Base-by-base conservation (phyloP, 352 stramenopile species). In the Phytophthora aleatoria region DNA sequence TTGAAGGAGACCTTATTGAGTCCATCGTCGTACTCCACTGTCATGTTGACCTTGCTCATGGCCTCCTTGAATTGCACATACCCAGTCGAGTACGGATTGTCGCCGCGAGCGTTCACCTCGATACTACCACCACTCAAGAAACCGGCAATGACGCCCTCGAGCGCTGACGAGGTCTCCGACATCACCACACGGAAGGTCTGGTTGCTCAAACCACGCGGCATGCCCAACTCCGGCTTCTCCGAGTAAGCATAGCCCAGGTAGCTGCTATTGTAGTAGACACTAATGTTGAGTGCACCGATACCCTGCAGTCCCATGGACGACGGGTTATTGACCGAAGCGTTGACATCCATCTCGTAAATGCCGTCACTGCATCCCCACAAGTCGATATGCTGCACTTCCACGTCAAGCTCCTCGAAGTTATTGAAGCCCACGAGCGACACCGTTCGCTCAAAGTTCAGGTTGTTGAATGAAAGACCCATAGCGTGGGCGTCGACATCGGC, bases 221-320 rank as follows among this genome's bases (percentile, higher is more conserved):
- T 64, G 3, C 78, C 78, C 11, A 77, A 48, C 28, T 78, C 61
- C 11, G 77, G 69, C 12, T 79, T 61, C n/a, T 55, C 38, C 20
- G 80, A 86, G n/a, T 81, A 49, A 1, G 77, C 77, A 61, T 84
- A 87, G 28, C 82, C 82, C 15, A 91, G 57, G 68, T 86, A 91
- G 33, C 78, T 69, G 28, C 74, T 50, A 7, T 77, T 67, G 66
- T 82, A 88, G 72, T 88, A 89, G 13, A 90, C 64, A 20, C 68
- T 89, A 61, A 91, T 67, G 64, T 91, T 91, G 55, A 91, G 77
- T 27, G 69, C 59, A 30, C 79, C 83, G 16, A 91, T 74, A 41
- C 81, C 75, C 38, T 83, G 59, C 27, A 89, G 56, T 1, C 77
- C 80, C 48, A 89, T 70, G 38, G 74, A 35, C 16, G 74, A 75